Evolutionary conservation across 2,329 filamentous ascomycete species (phyloP).

Genomic region (Penicillium sp.): DNA sequence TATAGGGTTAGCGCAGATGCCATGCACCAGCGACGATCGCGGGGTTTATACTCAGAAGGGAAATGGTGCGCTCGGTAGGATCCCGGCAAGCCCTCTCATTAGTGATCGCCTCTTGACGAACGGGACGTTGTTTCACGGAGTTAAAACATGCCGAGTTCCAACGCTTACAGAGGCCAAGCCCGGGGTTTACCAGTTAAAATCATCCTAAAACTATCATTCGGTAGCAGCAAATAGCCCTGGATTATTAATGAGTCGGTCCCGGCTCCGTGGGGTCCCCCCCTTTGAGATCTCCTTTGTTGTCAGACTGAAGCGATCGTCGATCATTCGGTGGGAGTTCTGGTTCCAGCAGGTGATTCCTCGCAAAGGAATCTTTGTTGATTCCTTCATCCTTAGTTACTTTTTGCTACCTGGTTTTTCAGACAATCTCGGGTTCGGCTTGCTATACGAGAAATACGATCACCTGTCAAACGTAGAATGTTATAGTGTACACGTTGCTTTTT

Average conservation of each 20-base stretch:
- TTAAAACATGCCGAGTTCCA: constrained; percentile 1
- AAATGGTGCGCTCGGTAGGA: constrained; percentile 5
- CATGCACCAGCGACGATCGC: constrained; percentile 12
- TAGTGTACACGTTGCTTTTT: not conserved
- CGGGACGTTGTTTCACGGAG: constrained; percentile 25
- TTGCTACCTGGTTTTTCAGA: constrained; percentile 5
- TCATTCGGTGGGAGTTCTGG: constrained; percentile 14
- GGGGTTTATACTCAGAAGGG: constrained; percentile 24
- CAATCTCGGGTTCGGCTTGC: not conserved
- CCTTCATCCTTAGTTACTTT: constrained; percentile 3
- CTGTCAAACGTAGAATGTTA: not conserved
- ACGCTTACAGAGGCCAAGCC: not conserved
- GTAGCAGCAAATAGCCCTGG: constrained; percentile 2
- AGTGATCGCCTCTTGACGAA: constrained; percentile 4
- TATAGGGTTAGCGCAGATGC: not conserved
- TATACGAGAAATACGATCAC: not conserved
- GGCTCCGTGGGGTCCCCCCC: constrained; percentile 1
- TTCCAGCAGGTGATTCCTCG: constrained; percentile 10
- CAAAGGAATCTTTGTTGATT: not conserved
- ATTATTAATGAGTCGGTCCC: not conserved
- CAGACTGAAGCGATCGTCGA: constrained; percentile 4
- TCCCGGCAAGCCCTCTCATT: constrained; percentile 4
- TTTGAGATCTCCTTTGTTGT: constrained; percentile 1
- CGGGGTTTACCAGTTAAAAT: not conserved
- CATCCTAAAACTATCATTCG: not conserved